A percentile compares a stretch with the other conserved stretches of the same genome.
Evolutionary conservation across 805 yeast genomes (phyloP).

Genomic region (Candida boidinii): DNA sequence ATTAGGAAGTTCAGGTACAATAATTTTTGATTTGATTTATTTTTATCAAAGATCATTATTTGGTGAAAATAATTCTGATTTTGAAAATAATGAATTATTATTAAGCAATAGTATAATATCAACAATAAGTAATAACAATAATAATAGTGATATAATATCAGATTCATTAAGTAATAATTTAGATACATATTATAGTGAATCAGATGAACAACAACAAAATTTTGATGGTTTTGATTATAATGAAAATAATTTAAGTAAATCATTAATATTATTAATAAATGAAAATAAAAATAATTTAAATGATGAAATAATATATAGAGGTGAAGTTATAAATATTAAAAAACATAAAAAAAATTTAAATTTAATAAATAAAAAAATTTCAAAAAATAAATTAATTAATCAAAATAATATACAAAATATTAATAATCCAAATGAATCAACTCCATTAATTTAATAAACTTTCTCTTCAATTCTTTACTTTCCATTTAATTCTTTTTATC

Average conservation of each 20-base stretch:
- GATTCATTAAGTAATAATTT: background rate
- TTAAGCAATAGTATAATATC: slow-evolving; percentile 4
- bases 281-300: too few species aligned
- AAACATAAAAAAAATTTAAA: too few species aligned
- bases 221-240: slow-evolving; percentile 3
- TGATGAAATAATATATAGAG: too few species aligned
- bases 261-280: too few species aligned
- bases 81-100: slow-evolving; percentile 9
- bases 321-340: too few species aligned
- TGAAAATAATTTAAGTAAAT: slow-evolving; percentile 13
- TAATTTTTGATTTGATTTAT: slow-evolving; percentile 63
- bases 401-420: too few species aligned
- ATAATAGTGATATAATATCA: background rate
- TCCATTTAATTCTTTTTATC: too few species aligned
- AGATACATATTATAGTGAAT: slow-evolving; percentile 1
- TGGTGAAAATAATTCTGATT: slow-evolving; percentile 9
- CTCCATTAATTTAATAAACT: background rate
- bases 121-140: background rate
- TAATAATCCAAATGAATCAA: background rate
- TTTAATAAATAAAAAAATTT: too few species aligned
- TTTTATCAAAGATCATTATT: slow-evolving; percentile 50
- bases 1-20: slow-evolving; percentile 80
- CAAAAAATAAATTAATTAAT: too few species aligned
- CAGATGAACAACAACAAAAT: background rate
- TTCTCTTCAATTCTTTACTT: too few species aligned